Evolutionary conservation across 495 filamentous ascomycete species (phyloP), one percentile per base, ranked within the genome.

Genomic region (Oleoguttula mirabilis): DNA sequence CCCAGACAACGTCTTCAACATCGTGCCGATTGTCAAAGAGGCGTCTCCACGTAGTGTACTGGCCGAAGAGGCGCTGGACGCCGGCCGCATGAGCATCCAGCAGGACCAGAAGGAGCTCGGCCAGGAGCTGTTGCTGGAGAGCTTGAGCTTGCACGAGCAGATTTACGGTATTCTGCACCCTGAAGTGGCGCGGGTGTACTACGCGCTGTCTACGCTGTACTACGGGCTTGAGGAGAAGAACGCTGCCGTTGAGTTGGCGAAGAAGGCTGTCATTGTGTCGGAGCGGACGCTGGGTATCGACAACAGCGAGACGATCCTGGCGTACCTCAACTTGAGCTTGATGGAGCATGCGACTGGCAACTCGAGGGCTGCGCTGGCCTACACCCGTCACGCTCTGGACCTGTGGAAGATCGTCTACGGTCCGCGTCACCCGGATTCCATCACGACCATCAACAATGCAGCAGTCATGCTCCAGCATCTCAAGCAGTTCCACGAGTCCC

Each of bases 371-470:
- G 92, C 88, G 14, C 65, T 99, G 36, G 67, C 70, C 2, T 94
- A 92, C 60, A 76, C 94, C 48, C 83, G 81, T 57, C 92, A 96
- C 55, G 90, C 92, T 10, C 76, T 99, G 55, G 80, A 90, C 51
- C 69, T 96, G 42, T 95, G 87, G 88, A 94, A 95, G 70, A 72
- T 95, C 59, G 86, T 95, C 58, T 96, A 94, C 57, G 92, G 92
- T 32, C 25, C 33, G n/a, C 80, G 82, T 56, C 92, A 99, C 64
- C 92, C 92, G 2, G 92, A 99, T 62, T 90, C 85, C 12, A 94
- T 96, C 65, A 99, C 92, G 10, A 95, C 92, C 22, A 79, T 96
- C 63, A 99, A 96, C 72, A 99, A 99, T 59, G 87, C 84, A 11
- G 92, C 92, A 10, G 90, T 96, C 21, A 99, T 99, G 92, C 75